Conservation (phyloP, 306 rosid species). For the Lathyrus tuberosus region DNA sequence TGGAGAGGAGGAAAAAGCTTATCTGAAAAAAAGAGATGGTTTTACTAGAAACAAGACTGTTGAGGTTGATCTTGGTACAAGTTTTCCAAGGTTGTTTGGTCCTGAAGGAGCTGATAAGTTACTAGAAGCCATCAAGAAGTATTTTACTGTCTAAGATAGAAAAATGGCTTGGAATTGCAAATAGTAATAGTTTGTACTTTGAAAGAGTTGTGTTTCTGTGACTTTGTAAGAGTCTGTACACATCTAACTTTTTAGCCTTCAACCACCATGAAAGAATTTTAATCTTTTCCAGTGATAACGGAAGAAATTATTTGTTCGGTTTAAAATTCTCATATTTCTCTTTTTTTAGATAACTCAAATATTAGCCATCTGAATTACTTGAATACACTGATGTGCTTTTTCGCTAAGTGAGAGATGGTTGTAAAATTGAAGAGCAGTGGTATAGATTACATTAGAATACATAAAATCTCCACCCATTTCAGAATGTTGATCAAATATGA, state of each 20-base stretch:
- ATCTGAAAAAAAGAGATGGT: conserved; percentile 64
- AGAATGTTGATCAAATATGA: no score
- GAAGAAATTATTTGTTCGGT: no score
- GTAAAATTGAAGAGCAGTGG: no score
- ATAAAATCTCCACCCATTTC: no score
- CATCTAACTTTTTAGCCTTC: not conserved
- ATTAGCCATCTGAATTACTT: no score
- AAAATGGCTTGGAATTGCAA: conserved; percentile 6
- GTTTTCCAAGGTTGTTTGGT: conserved; percentile 81
- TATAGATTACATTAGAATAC: no score
- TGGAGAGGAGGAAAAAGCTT: conserved; percentile 61
- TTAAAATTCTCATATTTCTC: no score
- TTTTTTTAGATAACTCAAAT: no score
- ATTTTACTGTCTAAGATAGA: conserved; percentile 39
- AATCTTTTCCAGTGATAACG: no score
- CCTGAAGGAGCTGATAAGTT: conserved; percentile 60
- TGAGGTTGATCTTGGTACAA: conserved; percentile 74
- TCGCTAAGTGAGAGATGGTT: no score
- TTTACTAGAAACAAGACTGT: conserved; percentile 62
- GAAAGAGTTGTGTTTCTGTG: not conserved
- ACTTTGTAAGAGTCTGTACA: not conserved
- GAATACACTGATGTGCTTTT: no score
- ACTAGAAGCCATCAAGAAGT: conserved; percentile 49
- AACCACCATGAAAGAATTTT: no score
- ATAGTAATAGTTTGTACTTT: not conserved